Evolutionary conservation across 164 flowering plant genomes (phyloP), one percentile per base, ranked within the genome.

Genomic region (Liquidambar formosana): DNA sequence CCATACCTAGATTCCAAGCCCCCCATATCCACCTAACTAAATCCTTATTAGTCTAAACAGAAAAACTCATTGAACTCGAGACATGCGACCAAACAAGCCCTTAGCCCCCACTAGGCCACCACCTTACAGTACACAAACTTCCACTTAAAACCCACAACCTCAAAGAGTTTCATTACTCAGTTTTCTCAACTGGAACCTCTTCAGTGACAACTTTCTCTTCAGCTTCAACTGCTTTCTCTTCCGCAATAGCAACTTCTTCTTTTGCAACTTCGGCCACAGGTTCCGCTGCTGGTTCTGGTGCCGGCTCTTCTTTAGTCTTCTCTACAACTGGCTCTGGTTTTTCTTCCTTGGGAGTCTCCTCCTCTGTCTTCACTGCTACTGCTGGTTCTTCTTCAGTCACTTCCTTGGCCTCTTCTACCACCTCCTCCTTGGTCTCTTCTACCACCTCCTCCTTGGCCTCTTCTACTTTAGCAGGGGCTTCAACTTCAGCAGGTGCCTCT

Each of bases 381-480:
- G 25, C 19, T 49, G 53, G 19, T 16, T 49, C 53, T 5, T 44
- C 62, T 21, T 57, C 61, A 11, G 64, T 16, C 57, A 19, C 53
- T 47, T 19, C 67, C 59, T 21, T n/a, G n/a, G 73, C n/a, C 28
- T 62, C 66, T 48, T 72, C 41, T 33, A 33, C 53, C 0, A 46
- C 12, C 33, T 27, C 76, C n/a, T 12, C 63, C 63, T 67, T n/a
- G n/a, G 58, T 13, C 22, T 51, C 45, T 38, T 68, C 52, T 23
- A 25, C 68, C 22, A 28, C 66, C 61, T 64, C 77, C 49, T 62
- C 78, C 54, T 65, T 57, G 0, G 72, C 52, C 61, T 59, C 74
- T 28, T 46, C 74, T 38, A 59, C 68, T 16, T 21, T 27, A 16
- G 59, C 43, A 16, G 73, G 27, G 21, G 59, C 66, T 57, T 63